phyloP scores from a whole-genome alignment of 495 filamentous ascomycete species.

The Penicillium tannophilum region DNA sequence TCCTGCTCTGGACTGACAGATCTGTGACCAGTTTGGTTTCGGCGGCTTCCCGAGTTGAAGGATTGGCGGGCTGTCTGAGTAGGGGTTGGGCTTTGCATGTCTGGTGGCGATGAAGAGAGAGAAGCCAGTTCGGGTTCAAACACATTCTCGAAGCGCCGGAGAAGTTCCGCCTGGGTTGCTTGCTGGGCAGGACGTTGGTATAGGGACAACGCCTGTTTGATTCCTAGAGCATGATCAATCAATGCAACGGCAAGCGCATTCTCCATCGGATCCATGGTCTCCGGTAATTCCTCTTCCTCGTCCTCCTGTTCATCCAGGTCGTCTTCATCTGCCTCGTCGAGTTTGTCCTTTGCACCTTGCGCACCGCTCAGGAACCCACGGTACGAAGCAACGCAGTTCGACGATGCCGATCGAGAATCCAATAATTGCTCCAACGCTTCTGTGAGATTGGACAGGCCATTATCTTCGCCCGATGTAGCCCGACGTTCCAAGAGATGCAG shows the following conservation, averaged over 20 bases:
- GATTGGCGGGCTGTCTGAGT: conserved; percentile 30
- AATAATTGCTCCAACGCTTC: conserved; percentile 75
- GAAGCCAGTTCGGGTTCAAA: conserved; percentile 52
- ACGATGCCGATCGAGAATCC: conserved; percentile 61
- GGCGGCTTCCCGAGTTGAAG: conserved; percentile 26
- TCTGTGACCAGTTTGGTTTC: conserved; percentile 29
- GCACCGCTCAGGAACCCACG: conserved; percentile 65
- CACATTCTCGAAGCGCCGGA: conserved; percentile 45
- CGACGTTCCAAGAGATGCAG: conserved; percentile 72
- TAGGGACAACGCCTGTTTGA: conserved; percentile 78
- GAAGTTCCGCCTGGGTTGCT: conserved; percentile 60
- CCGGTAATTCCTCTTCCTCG: conserved; percentile 41
- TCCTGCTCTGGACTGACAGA: conserved; percentile 45
- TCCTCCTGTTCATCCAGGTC: conserved; percentile 50
- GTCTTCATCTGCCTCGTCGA: conserved; percentile 44
- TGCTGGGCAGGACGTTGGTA: conserved; percentile 61
- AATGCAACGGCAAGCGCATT: conserved; percentile 84
- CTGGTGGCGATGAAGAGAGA: conserved; percentile 29
- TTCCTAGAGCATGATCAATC: conserved; percentile 82
- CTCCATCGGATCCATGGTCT: conserved; percentile 64
- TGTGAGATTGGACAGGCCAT: conserved; percentile 62
- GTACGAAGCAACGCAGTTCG: conserved; percentile 72
- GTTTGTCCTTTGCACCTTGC: conserved; percentile 45
- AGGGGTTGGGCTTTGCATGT: conserved; percentile 24
- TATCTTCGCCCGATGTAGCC: conserved; percentile 72